Evolutionary conservation across 148 eudicot genomes (phyloP).

Genomic region (Diospyros lotus): DNA sequence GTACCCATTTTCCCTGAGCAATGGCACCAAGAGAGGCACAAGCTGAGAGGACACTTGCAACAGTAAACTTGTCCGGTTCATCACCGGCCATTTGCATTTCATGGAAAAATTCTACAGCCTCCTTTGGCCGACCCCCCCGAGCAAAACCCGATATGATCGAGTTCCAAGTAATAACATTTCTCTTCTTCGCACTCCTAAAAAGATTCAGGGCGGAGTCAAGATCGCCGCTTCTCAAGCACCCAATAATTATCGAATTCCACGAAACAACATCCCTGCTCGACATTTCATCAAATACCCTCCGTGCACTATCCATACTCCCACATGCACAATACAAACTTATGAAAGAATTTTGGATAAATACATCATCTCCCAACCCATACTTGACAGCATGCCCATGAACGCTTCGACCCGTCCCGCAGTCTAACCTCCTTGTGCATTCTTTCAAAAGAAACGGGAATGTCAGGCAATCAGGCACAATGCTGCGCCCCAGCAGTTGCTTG

Average conservation of each 20-base stretch:
- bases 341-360: slow-evolving; percentile 44
- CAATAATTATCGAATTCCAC: slow-evolving; percentile 60
- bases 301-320: slow-evolving; percentile 40
- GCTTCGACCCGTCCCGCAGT: slow-evolving; percentile 32
- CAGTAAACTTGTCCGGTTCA: slow-evolving; percentile 60
- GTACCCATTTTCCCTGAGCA: slow-evolving; percentile 64
- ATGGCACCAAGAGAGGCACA: slow-evolving; percentile 74
- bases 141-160: slow-evolving; percentile 69
- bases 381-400: slow-evolving; percentile 44
- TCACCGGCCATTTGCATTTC: slow-evolving; percentile 44
- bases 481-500: slow-evolving; percentile 36
- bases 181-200: slow-evolving; percentile 53
- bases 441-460: slow-evolving; percentile 34
- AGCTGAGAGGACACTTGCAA: slow-evolving; percentile 67
- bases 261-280: slow-evolving; percentile 50
- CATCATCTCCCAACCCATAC: slow-evolving; percentile 39
- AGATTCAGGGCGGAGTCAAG: slow-evolving; percentile 44
- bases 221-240: slow-evolving; percentile 56
- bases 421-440: slow-evolving; percentile 45
- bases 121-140: slow-evolving; percentile 54
- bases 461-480: slow-evolving; percentile 43
- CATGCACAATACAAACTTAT: slow-evolving; percentile 40
- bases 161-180: slow-evolving; percentile 69
- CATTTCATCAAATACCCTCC: slow-evolving; percentile 58
- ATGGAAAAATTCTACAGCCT: slow-evolving; percentile 56